phyloP scores from a whole-genome alignment of 192 early-diverging fungal species.

The Spinellus fusiger region DNA sequence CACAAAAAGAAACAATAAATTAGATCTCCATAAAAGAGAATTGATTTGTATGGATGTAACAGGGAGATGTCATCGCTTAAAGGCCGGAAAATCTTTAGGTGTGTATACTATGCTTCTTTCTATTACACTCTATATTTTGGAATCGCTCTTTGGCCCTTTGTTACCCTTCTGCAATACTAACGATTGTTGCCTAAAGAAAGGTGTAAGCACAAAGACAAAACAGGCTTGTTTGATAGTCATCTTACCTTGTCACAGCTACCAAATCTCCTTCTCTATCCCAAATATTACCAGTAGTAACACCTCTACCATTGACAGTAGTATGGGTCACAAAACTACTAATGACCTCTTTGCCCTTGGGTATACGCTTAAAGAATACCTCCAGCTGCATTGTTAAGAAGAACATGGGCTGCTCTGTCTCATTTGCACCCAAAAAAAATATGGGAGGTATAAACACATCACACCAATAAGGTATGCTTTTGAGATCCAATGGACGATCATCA shows the following conservation, averaged over 20 bases:
- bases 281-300: slow-evolving; percentile 27
- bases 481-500: slow-evolving; percentile 17
- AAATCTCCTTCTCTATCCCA: slow-evolving; percentile 21
- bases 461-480: slow-evolving; percentile 18
- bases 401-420: background rate
- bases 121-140: too few relatives aligned
- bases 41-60: too few relatives aligned
- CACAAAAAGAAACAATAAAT: too few relatives aligned
- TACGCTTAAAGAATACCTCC: slow-evolving; percentile 26
- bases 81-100: too few relatives aligned
- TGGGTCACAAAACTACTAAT: slow-evolving; percentile 15
- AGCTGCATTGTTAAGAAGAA: slow-evolving; percentile 32
- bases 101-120: too few relatives aligned
- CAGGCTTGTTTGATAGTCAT: too few relatives aligned
- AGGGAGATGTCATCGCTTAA: too few relatives aligned
- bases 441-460: slow-evolving; percentile 30
- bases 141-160: too few relatives aligned
- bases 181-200: too few relatives aligned
- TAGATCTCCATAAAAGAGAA: too few relatives aligned
- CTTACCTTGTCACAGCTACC: slow-evolving; percentile 31
- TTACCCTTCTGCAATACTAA: too few relatives aligned
- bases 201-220: too few relatives aligned
- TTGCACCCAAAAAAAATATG: slow-evolving; percentile 7
- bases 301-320: slow-evolving; percentile 29
- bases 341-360: slow-evolving; percentile 14